phyloP scores from a whole-genome alignment of 352 stramenopile genomes.

The Pythium myriotylum region DNA sequence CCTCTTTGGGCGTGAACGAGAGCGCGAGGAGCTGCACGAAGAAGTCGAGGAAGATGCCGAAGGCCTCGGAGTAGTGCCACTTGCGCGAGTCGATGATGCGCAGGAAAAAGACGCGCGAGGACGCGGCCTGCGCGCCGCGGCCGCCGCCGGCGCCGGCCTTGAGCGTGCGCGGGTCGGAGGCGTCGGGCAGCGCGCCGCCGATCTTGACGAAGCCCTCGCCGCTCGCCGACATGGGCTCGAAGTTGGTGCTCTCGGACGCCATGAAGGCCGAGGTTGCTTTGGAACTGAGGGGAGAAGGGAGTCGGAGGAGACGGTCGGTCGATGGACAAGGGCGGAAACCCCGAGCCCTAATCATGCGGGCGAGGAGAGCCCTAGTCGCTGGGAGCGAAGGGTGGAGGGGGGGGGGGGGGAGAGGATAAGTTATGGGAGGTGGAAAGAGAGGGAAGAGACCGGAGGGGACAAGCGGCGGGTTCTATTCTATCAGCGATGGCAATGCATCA shows the following conservation, averaged over 20 bases:
- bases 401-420: background rate
- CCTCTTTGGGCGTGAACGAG: constrained; percentile 65
- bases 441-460: background rate
- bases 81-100: constrained; percentile 87
- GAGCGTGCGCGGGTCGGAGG: constrained; percentile 68
- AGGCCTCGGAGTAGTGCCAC: constrained; percentile 88
- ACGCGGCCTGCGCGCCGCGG: constrained; percentile 34
- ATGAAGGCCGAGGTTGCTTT: too few species aligned
- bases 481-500: background rate
- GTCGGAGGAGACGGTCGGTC: background rate
- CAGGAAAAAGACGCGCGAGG: constrained; percentile 70
- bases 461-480: background rate
- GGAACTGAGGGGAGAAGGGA: too few species aligned
- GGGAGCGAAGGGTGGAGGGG: background rate
- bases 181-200: constrained; percentile 67
- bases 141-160: constrained; percentile 38
- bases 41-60: constrained; percentile 86
- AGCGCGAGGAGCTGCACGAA: constrained; percentile 82
- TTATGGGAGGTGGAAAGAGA: constrained; percentile 7
- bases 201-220: constrained; percentile 76
- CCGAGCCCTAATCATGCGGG: constrained; percentile 21
- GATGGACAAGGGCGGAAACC: background rate
- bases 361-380: background rate
- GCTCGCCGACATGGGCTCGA: constrained; percentile 52
- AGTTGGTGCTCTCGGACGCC: constrained; percentile 46